Evolutionary conservation across 176 grass and related monocot species (phyloP).

Genomic region (sorghum (Sorghum bicolor)): Sorghum_bicolor_NCBIv3 NC_012872.2:64232001-64232500

Average conservation of each 20-base stretch:
- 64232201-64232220: not conserved
- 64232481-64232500: constrained; percentile 93
- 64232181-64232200: not conserved
- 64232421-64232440: constrained; percentile 86
- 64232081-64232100: not conserved
- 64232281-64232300: constrained; percentile 90
- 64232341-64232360: constrained; percentile 16
- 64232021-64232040: constrained; percentile 9
- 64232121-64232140: not conserved
- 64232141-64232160: not conserved
- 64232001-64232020: constrained; percentile 46
- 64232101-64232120: not conserved
- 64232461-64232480: constrained; percentile 96
- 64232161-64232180: not conserved
- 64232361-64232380: not conserved
- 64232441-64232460: constrained; percentile 83
- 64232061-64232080: not conserved
- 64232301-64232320: constrained; percentile 76
- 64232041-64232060: not conserved
- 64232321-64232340: constrained; percentile 42
- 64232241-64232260: constrained; percentile 77
- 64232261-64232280: constrained; percentile 81
- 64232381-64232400: constrained; percentile 17
- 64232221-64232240: constrained; percentile 70
- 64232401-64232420: constrained; percentile 79